Base-by-base conservation (phyloP, 2,329 filamentous ascomycete genomes). In the Alternaria postmessia region DNA sequence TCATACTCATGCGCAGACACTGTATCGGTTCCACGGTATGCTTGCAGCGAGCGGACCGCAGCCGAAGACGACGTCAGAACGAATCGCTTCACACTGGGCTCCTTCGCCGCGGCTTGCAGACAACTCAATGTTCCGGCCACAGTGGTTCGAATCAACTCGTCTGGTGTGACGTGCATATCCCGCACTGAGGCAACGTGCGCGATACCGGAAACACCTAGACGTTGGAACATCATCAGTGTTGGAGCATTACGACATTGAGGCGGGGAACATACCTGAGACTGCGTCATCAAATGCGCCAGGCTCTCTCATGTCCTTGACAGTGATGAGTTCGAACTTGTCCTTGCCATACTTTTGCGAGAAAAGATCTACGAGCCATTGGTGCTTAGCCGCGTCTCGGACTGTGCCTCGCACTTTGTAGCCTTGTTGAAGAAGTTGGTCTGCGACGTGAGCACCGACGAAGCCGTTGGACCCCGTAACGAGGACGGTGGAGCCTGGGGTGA, bases 181-280 rank as follows among this genome's bases (percentile, higher is more conserved):
- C n/a, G 67, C 70, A 57, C 81, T 79, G 78, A 77, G 5, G 83
- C 83, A 11, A 81, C 73, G 58, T 84, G 82, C 16, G 78, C 73
- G 30, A 84, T 71, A 5, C 78, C 81, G 4, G 75, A 70, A 20
- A 77, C 75, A n/a, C 79, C 79, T 78, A 22, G 2, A 52, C 8
- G 8, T 14, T 41, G 32, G 22, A 32, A 36, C 20, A 12, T n/a
- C 4, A 32, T 57, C 12, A 48, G 47, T 24, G 14, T n/a, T n/a
- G n/a, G 32, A 56, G 54, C 26, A 41, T 30, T 48, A 12, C 22
- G 34, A 7, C 32, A 20, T 57, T 14, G 38, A 57, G 39, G 51
- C 51, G 52, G 34, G 36, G 18, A 22, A 16, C 47, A 41, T 54
- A 70, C 67, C 69, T 57, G 67, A 66, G 20, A 72, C 66, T 16